Evolutionary conservation across 441 rosid species (phyloP), one percentile per base, ranked within the genome.

Genomic region (Kokia cookei): DNA sequence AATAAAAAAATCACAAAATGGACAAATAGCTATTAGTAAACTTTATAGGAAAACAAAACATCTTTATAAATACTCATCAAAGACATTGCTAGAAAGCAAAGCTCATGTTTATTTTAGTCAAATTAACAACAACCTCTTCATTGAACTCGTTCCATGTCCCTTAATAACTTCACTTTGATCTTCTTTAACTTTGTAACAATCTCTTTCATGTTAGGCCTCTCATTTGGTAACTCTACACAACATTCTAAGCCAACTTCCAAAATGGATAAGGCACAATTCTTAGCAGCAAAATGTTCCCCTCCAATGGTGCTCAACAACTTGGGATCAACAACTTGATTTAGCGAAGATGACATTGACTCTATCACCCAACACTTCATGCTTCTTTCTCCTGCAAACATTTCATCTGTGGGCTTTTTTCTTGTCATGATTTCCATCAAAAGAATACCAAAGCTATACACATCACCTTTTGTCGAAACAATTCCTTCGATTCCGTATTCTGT

Each of bases 391-490:
- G 6, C 17, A 43, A 76, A 76, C 9, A 70, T 71, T 6, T 65
- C 79, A 47, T 72, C 73, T 0, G 76, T 77, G 0, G 79, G 79
- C n/a, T 72, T 72, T 27, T 64, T 77, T 35, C 75, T 45, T n/a
- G 80, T 77, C 24, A 77, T 66, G 2, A 37, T 73, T 15, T 73
- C 76, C 58, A 78, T 70, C 8, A 73, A 1, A 13, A 67, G n/a
- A 59, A 77, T 77, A 0, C 73, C 80, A 26, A 55, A 77, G 8
- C 80, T 73, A 3, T 77, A 77, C 3, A 77, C 40, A 50, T 77
- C 80, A 0, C 80, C 37, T 77, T 60, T 73, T 4, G 11, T 37
- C 0, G 77, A 73, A 17, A 77, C 73, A 14, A 47, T 50, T 53
- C 80, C 80, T 24, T 45, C 27, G 11, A 22, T 43, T 47, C 76